Base-by-base conservation (phyloP, 768 basidiomycete genomes). In the Russula olivacea region DNA sequence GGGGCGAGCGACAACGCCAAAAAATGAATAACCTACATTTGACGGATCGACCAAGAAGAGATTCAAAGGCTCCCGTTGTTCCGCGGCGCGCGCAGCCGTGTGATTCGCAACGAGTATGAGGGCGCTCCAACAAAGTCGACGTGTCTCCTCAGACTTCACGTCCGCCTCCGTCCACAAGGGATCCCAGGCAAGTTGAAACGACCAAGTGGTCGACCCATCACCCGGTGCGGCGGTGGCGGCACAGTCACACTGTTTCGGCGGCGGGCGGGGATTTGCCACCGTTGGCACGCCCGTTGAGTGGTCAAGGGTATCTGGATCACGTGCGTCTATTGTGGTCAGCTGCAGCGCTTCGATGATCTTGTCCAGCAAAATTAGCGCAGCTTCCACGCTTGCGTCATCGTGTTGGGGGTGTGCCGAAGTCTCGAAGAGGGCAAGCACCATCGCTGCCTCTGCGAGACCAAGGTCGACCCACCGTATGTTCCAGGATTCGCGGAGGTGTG, bases 391-490 rank as follows among this genome's bases (percentile, higher is more conserved):
- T 23, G 81, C 79, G 4, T 80, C 76, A 23, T 79, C 80, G 70
- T 89, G 81, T 48, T 80, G 76, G 7, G 88, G 88, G 63, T 91
- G 87, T 5, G 86, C 81, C 1, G 87, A 91, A 0, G 83, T 81
- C 71, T 92, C 90, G 68, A 89, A 92, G 3, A 92, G 75, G 6
- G 89, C 86, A 10, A 91, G 78, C 54, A 92, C 88, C 65, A 87
- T 74, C 7, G 88, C 89, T 10, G 89, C 88, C 69, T 89, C 86
- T 0, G 87, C 90, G 9, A 90, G 77, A 17, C 79, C 79, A 23
- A 81, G 75, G 66, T 90, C 87, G 38, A 87, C 72, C 79, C 81
- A 81, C 17, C 78, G 77, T 1, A 76, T 70, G 38, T 72, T 75
- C 72, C 80, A 79, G 1, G 87, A 81, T 1, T 74, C 73, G 47